phyloP scores from a whole-genome alignment of 2,329 filamentous ascomycete genomes.

The Penicillium janthinellum region DNA sequence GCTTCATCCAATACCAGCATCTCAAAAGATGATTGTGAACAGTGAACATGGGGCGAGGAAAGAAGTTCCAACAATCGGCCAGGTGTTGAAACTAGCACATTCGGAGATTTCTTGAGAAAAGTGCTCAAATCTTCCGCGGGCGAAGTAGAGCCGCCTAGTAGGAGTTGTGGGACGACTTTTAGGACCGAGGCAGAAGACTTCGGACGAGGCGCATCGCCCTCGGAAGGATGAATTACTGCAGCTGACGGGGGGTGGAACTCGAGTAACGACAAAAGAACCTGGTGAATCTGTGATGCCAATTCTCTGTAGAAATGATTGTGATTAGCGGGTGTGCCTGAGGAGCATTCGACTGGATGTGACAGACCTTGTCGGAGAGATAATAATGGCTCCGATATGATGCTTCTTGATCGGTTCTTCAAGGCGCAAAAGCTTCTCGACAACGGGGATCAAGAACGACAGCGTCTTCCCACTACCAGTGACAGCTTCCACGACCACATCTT shows the following conservation, averaged over 20 bases:
- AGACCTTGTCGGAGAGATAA: conserved; percentile 79
- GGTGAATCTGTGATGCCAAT: conserved; percentile 85
- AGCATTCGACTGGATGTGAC: conserved; percentile 5
- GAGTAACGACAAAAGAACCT: conserved; percentile 74
- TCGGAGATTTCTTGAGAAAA: conserved; percentile 82
- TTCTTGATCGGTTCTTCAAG: conserved; percentile 81
- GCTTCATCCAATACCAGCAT: conserved; percentile 92
- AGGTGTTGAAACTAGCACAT: conserved; percentile 86
- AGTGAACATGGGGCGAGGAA: conserved; percentile 82
- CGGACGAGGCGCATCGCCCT: conserved; percentile 42
- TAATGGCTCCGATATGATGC: conserved; percentile 85
- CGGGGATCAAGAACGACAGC: conserved; percentile 78
- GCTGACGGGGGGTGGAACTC: conserved; percentile 82
- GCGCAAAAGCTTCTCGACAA: conserved; percentile 79
- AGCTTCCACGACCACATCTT: conserved; percentile 90
- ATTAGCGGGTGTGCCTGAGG: background rate
- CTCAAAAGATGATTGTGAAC: conserved; percentile 86
- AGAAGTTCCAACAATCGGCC: conserved; percentile 87
- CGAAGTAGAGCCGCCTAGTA: conserved; percentile 81
- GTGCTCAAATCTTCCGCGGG: conserved; percentile 82
- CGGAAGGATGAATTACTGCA: conserved; percentile 43
- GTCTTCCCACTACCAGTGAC: conserved; percentile 93
- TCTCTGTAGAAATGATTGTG: conserved; percentile 58
- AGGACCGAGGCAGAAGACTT: conserved; percentile 51
- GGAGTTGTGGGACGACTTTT: conserved; percentile 78